These are phyloP conservation scores for Raphanus raphanistrum DNA, from an alignment of 345 rosid species.

Conservation along the genomic window DNA sequence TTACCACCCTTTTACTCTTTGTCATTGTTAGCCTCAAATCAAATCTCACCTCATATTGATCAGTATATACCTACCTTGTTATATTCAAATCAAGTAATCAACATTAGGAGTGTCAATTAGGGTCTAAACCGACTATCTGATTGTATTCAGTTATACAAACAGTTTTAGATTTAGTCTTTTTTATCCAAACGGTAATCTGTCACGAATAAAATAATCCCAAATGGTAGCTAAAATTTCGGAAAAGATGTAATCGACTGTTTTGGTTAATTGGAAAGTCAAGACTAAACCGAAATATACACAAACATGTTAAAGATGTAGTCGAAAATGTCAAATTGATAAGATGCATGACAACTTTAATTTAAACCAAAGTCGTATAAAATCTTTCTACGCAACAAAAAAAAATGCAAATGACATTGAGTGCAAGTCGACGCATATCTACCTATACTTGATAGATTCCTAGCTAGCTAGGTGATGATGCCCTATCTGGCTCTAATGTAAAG, in stretches of 20 bases:
- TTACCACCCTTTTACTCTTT: conserved; percentile 34
- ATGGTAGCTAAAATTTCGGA: neutral
- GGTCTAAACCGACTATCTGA: neutral
- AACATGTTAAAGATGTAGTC: neutral
- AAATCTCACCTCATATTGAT: conserved; percentile 28
- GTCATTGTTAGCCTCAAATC: conserved; percentile 11
- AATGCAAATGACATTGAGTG: neutral
- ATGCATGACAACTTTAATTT: conserved; percentile 11
- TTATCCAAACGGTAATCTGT: neutral
- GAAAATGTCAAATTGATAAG: neutral
- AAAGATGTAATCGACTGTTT: neutral
- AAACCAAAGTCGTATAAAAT: conserved; percentile 20
- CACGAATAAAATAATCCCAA: neutral
- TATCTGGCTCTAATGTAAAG: conserved; percentile 12
- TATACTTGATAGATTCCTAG: conserved; percentile 14
- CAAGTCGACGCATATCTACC: conserved; percentile 31
- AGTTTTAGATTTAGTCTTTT: neutral
- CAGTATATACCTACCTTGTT: neutral
- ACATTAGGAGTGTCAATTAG: neutral
- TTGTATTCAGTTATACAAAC: neutral
- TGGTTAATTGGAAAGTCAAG: neutral
- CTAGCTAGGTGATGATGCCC: conserved; percentile 25
- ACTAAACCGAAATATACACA: neutral
- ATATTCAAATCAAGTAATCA: neutral
- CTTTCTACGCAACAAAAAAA: conserved; percentile 15